These are phyloP conservation scores for Populus simonii DNA, from an alignment of 345 rosid species.

Conservation along the genomic window DNA sequence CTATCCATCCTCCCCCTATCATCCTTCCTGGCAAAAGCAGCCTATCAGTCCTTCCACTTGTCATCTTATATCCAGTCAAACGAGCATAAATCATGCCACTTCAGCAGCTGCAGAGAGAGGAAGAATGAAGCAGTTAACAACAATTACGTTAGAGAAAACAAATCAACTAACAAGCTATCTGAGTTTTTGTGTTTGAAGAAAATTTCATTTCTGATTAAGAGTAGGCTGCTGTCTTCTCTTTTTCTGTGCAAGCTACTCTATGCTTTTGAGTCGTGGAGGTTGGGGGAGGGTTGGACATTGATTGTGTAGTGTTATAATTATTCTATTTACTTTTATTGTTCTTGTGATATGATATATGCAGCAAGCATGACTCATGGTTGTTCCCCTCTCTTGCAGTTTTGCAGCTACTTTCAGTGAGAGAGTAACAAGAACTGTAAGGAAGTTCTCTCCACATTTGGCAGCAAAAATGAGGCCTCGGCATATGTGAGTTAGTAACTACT, in stretches of 20 bases:
- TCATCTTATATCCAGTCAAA: neutral
- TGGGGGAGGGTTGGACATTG: neutral
- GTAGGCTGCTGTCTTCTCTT: neutral
- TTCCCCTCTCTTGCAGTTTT: slow-evolving; percentile 50
- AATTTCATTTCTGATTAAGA: too few species aligned
- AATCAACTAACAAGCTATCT: neutral
- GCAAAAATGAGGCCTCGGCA: slow-evolving; percentile 98
- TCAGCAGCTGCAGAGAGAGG: neutral
- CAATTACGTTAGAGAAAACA: neutral
- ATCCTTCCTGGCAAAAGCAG: neutral
- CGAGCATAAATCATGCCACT: neutral
- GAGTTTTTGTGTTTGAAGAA: neutral
- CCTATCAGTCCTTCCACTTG: neutral
- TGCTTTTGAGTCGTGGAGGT: neutral
- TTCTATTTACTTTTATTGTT: neutral
- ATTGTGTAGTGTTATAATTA: neutral
- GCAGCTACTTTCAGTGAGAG: slow-evolving; percentile 93
- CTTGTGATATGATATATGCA: neutral
- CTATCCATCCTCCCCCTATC: neutral
- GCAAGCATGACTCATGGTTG: neutral
- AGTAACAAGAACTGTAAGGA: slow-evolving; percentile 79
- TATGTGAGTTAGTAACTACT: slow-evolving; percentile 43
- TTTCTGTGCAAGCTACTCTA: neutral
- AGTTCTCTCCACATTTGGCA: slow-evolving; percentile 91
- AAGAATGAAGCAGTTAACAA: neutral